phyloP scores from a whole-genome alignment of 2,329 filamentous ascomycete genomes.

The Xylariaceae sp. region DNA sequence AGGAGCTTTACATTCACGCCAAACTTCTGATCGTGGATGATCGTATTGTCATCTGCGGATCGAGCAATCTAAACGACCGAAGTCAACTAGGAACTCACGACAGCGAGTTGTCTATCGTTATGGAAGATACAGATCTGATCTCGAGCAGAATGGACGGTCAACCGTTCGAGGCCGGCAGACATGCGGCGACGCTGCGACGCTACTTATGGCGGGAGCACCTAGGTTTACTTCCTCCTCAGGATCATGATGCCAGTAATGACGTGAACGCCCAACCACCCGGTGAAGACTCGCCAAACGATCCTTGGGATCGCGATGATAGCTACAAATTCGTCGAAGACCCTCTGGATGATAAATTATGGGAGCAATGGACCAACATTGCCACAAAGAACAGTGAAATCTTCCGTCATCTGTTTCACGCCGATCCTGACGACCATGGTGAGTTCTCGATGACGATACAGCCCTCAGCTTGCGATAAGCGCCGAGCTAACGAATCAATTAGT shows the following conservation, averaged over 20 bases:
- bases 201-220: slow-evolving; percentile 90
- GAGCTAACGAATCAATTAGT: slow-evolving; percentile 46
- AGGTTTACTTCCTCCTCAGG: slow-evolving; percentile 72
- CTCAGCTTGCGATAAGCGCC: no score
- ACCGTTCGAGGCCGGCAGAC: slow-evolving; percentile 72
- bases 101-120: slow-evolving; percentile 83
- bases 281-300: slow-evolving; percentile 62
- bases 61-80: slow-evolving; percentile 88
- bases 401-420: slow-evolving; percentile 77
- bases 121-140: slow-evolving; percentile 74
- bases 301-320: slow-evolving; percentile 54
- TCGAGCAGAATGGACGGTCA: slow-evolving; percentile 74
- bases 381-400: slow-evolving; percentile 71
- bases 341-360: slow-evolving; percentile 61
- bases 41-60: slow-evolving; percentile 77
- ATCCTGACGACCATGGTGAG: slow-evolving; percentile 80
- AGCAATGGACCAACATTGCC: slow-evolving; percentile 65
- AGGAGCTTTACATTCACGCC: slow-evolving; percentile 92
- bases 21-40: slow-evolving; percentile 91
- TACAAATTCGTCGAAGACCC: slow-evolving; percentile 69
- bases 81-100: slow-evolving; percentile 85
- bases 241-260: slow-evolving; percentile 62
- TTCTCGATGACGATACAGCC: slow-evolving; percentile 3
- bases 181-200: slow-evolving; percentile 74
- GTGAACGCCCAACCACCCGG: slow-evolving; percentile 70